Evolutionary conservation across 768 basidiomycete genomes (phyloP).

Genomic region (Boletus sp.): DNA sequence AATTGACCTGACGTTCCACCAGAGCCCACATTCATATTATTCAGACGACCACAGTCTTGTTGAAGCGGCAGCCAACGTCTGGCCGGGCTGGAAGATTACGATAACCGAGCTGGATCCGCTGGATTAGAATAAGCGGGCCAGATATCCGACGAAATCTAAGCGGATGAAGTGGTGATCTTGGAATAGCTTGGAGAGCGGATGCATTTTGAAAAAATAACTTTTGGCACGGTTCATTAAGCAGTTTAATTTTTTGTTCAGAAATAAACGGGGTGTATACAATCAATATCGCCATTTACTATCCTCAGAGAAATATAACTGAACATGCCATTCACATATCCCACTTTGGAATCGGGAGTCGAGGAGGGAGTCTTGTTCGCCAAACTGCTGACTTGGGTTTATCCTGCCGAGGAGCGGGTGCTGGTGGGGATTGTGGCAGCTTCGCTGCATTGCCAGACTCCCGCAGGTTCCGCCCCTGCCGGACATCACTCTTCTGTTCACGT

Average conservation of each 20-base stretch:
- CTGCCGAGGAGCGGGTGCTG: not conserved
- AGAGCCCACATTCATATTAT: not conserved
- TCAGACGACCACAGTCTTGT: not conserved
- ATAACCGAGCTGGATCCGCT: not conserved
- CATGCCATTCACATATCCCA: conserved; percentile 22
- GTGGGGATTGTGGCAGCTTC: not conserved
- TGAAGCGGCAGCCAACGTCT: not conserved
- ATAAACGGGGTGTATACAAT: not conserved
- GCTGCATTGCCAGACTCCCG: not conserved
- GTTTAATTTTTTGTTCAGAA: too few relatives aligned
- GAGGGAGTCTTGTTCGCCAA: conserved; percentile 30
- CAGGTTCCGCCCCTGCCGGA: not conserved
- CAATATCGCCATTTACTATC: not conserved
- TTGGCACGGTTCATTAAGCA: too few relatives aligned
- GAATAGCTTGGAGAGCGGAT: too few relatives aligned
- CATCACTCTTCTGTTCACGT: not conserved
- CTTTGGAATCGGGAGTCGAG: conserved; percentile 32
- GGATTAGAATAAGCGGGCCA: too few relatives aligned
- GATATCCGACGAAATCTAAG: not conserved
- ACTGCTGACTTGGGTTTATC: conserved; percentile 6
- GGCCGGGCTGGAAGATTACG: not conserved
- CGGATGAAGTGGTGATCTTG: too few relatives aligned
- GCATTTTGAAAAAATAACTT: too few relatives aligned
- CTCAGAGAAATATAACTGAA: not conserved
- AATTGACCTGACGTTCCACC: not conserved